phyloP scores from a whole-genome alignment of 2,329 filamentous ascomycete species.

The Ophiostoma pallidulum region DNA sequence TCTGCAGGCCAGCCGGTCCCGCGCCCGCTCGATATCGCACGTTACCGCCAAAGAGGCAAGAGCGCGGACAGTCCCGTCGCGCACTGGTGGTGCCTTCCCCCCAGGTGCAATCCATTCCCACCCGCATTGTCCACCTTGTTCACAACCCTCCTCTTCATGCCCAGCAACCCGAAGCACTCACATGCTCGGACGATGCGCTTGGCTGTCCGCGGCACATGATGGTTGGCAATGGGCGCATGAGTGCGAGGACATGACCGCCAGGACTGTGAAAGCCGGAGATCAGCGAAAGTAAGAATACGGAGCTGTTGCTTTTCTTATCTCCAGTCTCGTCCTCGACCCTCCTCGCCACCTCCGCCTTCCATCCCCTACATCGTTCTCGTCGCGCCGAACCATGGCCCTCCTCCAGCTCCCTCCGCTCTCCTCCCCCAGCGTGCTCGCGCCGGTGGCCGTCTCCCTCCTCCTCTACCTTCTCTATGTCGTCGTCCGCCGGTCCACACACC shows the following conservation, averaged over 20 bases:
- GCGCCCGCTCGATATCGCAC: constrained; percentile 5
- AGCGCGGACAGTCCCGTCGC: background rate
- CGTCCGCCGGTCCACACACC: background rate
- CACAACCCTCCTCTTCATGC: background rate
- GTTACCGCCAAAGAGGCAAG: background rate
- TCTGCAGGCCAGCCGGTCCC: too few species aligned
- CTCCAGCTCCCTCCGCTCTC: background rate
- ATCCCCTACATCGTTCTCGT: background rate
- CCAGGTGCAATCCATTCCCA: too few species aligned
- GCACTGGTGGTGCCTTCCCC: background rate
- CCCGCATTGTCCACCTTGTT: too few species aligned
- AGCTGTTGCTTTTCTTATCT: background rate
- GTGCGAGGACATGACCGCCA: background rate
- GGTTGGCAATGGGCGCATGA: background rate
- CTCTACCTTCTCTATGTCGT: constrained; percentile 1
- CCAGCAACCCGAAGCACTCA: background rate
- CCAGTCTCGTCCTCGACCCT: background rate
- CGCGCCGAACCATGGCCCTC: background rate
- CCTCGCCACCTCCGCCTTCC: background rate
- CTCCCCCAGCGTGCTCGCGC: background rate
- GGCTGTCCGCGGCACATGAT: background rate
- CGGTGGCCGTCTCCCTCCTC: constrained; percentile 1
- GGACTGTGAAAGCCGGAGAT: background rate
- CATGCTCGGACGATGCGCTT: background rate
- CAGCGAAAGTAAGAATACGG: too few species aligned